A percentile compares a stretch with the other conserved stretches of the same genome.
Conservation (phyloP, 257 asterid species). For the Gentiana dahurica region DNA sequence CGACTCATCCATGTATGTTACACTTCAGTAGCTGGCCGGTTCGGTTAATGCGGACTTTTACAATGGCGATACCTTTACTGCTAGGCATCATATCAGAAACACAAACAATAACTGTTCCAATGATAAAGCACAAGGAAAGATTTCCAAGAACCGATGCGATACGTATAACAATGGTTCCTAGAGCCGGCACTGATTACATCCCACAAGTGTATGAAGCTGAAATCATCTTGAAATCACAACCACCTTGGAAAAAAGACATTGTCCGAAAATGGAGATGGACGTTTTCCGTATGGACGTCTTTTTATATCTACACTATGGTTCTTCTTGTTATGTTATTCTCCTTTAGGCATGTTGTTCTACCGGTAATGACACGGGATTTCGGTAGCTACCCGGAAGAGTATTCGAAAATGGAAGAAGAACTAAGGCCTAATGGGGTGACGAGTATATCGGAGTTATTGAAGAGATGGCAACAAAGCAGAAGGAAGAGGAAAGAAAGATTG, state of each 20-base stretch:
- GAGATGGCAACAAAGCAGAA: constrained; percentile 40
- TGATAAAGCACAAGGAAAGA: constrained; percentile 52
- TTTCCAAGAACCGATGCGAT: constrained; percentile 36
- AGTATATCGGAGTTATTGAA: constrained; percentile 22
- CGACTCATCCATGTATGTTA: constrained; percentile 70
- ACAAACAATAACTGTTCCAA: constrained; percentile 36
- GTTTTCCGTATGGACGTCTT: constrained; percentile 50
- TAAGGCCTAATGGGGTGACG: constrained; percentile 11
- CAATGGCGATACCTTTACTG: constrained; percentile 51
- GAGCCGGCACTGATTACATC: constrained; percentile 45
- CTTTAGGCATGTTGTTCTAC: constrained; percentile 44
- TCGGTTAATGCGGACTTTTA: constrained; percentile 38
- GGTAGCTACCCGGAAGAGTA: constrained; percentile 2
- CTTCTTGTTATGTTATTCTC: constrained; percentile 28
- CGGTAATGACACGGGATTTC: constrained; percentile 9
- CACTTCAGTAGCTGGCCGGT: constrained; percentile 63
- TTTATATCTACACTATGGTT: constrained; percentile 32
- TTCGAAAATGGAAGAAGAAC: constrained; percentile 1
- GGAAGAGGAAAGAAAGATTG: constrained; percentile 44
- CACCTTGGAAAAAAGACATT: constrained; percentile 53
- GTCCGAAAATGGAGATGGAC: constrained; percentile 67
- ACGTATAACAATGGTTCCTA: constrained; percentile 42
- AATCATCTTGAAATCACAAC: constrained; percentile 33
- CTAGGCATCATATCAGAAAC: constrained; percentile 52
- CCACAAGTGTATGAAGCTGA: constrained; percentile 67